Evolutionary conservation across 805 yeast species (phyloP).

Genomic region (Candida ficus): DNA sequence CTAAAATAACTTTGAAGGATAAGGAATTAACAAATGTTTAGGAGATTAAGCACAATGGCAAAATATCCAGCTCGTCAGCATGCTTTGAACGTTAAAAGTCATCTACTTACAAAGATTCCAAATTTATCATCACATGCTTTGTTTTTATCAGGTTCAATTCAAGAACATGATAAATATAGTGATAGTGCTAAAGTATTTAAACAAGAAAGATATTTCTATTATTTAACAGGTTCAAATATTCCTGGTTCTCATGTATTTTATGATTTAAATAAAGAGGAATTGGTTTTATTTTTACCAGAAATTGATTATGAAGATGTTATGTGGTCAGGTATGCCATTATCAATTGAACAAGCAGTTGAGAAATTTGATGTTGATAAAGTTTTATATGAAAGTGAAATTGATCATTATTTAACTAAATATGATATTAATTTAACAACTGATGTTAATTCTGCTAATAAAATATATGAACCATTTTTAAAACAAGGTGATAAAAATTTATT

Average conservation of each 20-base stretch:
- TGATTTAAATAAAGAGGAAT: slow-evolving; percentile 43
- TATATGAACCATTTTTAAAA: slow-evolving; percentile 33
- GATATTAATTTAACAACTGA: slow-evolving; percentile 48
- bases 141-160: slow-evolving; percentile 57
- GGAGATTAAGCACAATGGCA: slow-evolving; percentile 13
- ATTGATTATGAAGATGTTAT: slow-evolving; percentile 85
- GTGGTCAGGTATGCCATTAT: slow-evolving; percentile 92
- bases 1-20: too few relatives aligned
- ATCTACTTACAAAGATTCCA: slow-evolving; percentile 26
- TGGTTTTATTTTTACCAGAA: slow-evolving; percentile 75
- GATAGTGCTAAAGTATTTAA: slow-evolving; percentile 77
- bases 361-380: slow-evolving; percentile 83
- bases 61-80: slow-evolving; percentile 86
- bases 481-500: slow-evolving; percentile 46
- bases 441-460: slow-evolving; percentile 36
- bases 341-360: slow-evolving; percentile 55
- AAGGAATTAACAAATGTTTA: too few relatives aligned
- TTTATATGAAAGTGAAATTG: slow-evolving; percentile 50
- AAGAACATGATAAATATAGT: slow-evolving; percentile 62
- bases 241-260: slow-evolving; percentile 73
- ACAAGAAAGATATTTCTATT: slow-evolving; percentile 89
- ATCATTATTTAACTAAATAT: slow-evolving; percentile 24
- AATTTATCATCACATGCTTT: slow-evolving; percentile 33
- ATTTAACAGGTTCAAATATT: slow-evolving; percentile 75
- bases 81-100: slow-evolving; percentile 47